Evolutionary conservation across 257 asterid genomes (phyloP).

Genomic region (Fraxinus anomala): DNA sequence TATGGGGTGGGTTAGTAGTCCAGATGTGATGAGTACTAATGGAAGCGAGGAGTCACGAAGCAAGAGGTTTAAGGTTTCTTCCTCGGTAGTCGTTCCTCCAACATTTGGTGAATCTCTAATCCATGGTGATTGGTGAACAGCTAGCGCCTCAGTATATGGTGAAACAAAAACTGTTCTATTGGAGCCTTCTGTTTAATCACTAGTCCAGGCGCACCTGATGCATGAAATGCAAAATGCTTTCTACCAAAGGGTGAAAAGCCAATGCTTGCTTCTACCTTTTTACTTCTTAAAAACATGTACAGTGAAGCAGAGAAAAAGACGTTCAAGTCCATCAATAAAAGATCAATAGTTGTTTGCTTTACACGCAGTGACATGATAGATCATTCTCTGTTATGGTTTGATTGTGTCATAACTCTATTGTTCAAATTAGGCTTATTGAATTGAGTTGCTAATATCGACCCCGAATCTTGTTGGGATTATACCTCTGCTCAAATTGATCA

Average conservation of each 20-base stretch:
- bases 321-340: constrained; percentile 3
- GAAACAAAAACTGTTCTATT: background rate
- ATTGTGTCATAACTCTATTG: background rate
- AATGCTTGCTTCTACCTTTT: constrained; percentile 24
- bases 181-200: background rate
- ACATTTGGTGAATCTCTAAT: constrained; percentile 53
- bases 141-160: background rate
- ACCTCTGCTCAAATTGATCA: background rate
- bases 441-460: background rate
- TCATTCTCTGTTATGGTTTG: background rate
- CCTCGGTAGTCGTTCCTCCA: constrained; percentile 78
- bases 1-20: constrained; percentile 71
- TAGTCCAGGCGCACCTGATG: background rate
- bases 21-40: constrained; percentile 46
- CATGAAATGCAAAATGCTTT: constrained; percentile 18
- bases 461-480: background rate
- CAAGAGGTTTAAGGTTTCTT: constrained; percentile 80
- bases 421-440: background rate
- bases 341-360: constrained; percentile 11
- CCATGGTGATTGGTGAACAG: constrained; percentile 33
- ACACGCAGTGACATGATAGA: background rate
- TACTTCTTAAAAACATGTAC: constrained; percentile 32
- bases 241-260: constrained; percentile 33
- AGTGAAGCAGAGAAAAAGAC: background rate
- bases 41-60: constrained; percentile 52